phyloP scores from a whole-genome alignment of 176 grass and related monocot genomes.

The Oryza punctata region DNA sequence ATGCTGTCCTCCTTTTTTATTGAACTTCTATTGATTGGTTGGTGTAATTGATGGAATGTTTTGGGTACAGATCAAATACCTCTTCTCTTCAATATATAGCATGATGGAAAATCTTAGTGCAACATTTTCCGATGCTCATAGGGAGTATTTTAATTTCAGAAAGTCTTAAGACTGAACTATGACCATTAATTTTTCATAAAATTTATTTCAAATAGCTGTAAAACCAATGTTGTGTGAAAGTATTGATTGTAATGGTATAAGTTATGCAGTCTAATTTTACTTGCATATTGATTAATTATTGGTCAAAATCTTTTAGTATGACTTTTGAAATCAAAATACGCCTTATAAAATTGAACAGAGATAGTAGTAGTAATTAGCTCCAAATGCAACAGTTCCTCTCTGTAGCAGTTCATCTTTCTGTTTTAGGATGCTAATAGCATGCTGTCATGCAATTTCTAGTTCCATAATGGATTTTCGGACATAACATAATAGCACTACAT shows the following conservation, averaged over 20 bases:
- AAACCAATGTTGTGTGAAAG: too few relatives aligned
- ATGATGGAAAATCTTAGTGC: background rate
- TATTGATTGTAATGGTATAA: too few relatives aligned
- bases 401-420: background rate
- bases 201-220: too few relatives aligned
- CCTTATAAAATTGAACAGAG: too few relatives aligned
- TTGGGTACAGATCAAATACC: background rate
- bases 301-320: too few relatives aligned
- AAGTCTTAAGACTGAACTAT: too few relatives aligned
- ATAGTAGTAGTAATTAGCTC: background rate
- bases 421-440: background rate
- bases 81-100: background rate
- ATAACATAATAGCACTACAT: background rate
- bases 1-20: background rate
- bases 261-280: too few relatives aligned
- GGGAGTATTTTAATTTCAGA: background rate
- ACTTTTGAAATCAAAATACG: too few relatives aligned
- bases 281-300: too few relatives aligned
- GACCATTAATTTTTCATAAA: too few relatives aligned
- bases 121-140: background rate
- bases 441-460: conserved; percentile 1
- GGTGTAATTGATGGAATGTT: background rate
- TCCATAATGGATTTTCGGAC: background rate
- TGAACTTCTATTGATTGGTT: background rate
- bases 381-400: background rate